These are phyloP conservation scores for Suaeda aralocaspica DNA, from an alignment of 148 eudicot genomes.

Conservation along the genomic window DNA sequence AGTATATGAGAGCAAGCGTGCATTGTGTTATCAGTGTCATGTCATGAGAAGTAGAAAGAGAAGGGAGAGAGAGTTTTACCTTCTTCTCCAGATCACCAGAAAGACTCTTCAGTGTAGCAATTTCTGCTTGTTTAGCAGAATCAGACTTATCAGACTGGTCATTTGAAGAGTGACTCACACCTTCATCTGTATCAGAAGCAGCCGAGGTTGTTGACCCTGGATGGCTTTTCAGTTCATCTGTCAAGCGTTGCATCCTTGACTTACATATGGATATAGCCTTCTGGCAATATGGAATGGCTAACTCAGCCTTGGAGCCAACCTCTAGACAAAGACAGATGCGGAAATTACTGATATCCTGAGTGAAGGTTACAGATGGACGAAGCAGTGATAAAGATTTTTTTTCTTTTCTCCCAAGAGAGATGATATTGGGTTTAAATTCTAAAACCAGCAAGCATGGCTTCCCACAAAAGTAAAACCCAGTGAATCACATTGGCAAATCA, in stretches of 20 bases:
- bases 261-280: slow-evolving; percentile 80
- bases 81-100: slow-evolving; percentile 77
- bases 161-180: slow-evolving; percentile 36
- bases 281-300: slow-evolving; percentile 87
- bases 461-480: not conserved
- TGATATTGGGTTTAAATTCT: not conserved
- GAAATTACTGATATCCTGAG: slow-evolving; percentile 57
- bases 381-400: not conserved
- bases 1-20: not conserved
- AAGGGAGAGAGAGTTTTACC: slow-evolving; percentile 39
- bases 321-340: slow-evolving; percentile 86
- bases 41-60: not conserved
- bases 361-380: slow-evolving; percentile 41
- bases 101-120: slow-evolving; percentile 57
- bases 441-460: not conserved
- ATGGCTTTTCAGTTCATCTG: slow-evolving; percentile 39
- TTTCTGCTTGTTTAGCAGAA: slow-evolving; percentile 55
- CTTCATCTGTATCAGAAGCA: slow-evolving; percentile 33
- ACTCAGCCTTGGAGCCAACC: slow-evolving; percentile 69
- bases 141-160: slow-evolving; percentile 33
- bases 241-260: slow-evolving; percentile 67
- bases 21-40: not conserved
- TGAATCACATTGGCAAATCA: too few species aligned
- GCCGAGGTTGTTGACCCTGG: slow-evolving; percentile 28
- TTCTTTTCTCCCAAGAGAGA: too few species aligned